Evolutionary conservation across 2,329 filamentous ascomycete genomes (phyloP), one percentile per base, ranked within the genome.

Genomic region (Microcyclosporella mali): DNA sequence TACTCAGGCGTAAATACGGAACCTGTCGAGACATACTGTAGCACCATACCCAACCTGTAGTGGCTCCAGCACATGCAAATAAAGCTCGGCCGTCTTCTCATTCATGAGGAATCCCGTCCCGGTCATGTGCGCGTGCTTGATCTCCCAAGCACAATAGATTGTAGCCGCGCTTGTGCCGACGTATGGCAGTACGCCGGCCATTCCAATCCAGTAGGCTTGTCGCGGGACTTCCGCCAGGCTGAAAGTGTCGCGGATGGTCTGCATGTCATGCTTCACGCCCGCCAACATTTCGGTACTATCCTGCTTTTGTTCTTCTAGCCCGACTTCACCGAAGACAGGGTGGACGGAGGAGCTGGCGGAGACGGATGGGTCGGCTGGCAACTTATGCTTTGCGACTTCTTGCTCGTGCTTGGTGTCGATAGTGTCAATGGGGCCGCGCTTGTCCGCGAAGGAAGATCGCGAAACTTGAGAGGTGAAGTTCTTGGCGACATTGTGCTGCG

Each of bases 21-120:
- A 32, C 17, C 9, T 12, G 18, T 16, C 9, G 25, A 25, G 39
- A 74, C 79, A 65, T 70, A 84, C 81, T 45, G 94, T 80, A 36
- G 89, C 90, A 42, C 90, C 89, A 57, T 94, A 95, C 46, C 88
- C 89, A 41, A 95, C 77, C 66, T 95, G 90, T 40, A 95, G 69
- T 10, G 88, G 88, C 68, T 95, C 88, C 21, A 95, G 72, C 12
- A 88, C 64, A 52, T 82, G 76, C 8, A 95, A 74, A 42, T 88
- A 71, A 17, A 84, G 69, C 47, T 81, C 78, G 2, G 88, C 88
- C 2, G 78, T 83, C 37, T 88, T 78, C 37, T 81, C 80, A 51
- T 71, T 78, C 60, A 92, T 75, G 33, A 88, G 61, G 38, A 84
- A 70, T 19, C 78, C 74, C 11, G 74, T 71, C 25, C 85, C 86